Percentiles rank a stretch among this genome's conserved stretches.
These are phyloP conservation scores for Hypoxylon cercidicola DNA, from an alignment of 495 filamentous ascomycete genomes.

Conservation along the genomic window DNA sequence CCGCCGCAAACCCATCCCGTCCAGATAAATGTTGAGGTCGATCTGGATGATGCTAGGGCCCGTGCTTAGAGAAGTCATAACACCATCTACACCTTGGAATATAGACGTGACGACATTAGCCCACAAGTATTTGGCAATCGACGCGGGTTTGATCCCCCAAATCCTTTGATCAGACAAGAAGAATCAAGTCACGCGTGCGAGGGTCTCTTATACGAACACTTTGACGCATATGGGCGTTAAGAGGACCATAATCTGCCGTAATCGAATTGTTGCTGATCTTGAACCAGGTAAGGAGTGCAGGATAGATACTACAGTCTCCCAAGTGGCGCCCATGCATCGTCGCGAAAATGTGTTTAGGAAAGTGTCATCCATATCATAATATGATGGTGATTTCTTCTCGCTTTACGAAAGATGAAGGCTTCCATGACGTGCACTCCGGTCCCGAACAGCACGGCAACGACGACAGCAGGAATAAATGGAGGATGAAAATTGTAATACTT, in stretches of 20 bases:
- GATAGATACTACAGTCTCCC: conserved; percentile 54
- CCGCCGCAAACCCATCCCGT: conserved; percentile 69
- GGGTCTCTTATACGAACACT: conserved; percentile 75
- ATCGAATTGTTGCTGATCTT: conserved; percentile 50
- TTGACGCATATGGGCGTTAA: conserved; percentile 67
- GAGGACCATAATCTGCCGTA: conserved; percentile 53
- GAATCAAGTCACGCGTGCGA: conserved; percentile 70
- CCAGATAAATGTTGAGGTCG: conserved; percentile 69
- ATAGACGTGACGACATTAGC: conserved; percentile 73
- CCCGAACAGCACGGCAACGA: conserved; percentile 51
- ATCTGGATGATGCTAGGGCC: conserved; percentile 35
- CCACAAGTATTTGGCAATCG: conserved; percentile 65
- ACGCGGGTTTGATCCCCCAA: conserved; percentile 58
- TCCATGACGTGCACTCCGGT: conserved; percentile 53
- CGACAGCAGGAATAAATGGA: conserved; percentile 46
- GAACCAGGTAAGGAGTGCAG: conserved; percentile 48
- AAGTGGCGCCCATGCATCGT: conserved; percentile 57
- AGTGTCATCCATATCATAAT: background rate
- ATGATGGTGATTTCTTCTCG: conserved; percentile 9
- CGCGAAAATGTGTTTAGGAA: conserved; percentile 30
- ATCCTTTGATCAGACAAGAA: conserved; percentile 62
- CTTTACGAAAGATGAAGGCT: conserved; percentile 50
- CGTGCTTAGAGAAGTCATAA: conserved; percentile 48
- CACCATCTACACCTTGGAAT: conserved; percentile 66
- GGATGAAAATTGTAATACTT: conserved; percentile 56